Percentiles rank a stretch among this genome's conserved stretches.
These are phyloP conservation scores for Wickerhamomyces canadensis DNA, from an alignment of 805 yeast genomes.

Conservation along the genomic window DNA sequence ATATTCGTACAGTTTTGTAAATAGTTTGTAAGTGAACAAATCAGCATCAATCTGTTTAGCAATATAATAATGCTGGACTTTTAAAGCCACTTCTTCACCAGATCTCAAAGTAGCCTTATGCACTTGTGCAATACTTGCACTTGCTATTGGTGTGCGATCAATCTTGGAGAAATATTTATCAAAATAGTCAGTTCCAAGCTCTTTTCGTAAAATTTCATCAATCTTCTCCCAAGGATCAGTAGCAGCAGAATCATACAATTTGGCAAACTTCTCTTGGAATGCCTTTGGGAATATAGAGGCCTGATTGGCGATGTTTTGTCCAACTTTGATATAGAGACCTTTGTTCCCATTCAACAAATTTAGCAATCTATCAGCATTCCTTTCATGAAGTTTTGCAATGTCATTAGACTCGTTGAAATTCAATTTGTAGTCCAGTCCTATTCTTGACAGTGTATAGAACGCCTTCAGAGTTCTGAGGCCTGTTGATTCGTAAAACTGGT, in stretches of 20 bases:
- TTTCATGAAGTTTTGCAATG: conserved; percentile 53
- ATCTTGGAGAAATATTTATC: conserved; percentile 34
- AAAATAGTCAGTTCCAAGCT: conserved; percentile 39
- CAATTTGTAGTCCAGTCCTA: conserved; percentile 59
- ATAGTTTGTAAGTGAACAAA: conserved; percentile 47
- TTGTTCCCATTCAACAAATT: conserved; percentile 40
- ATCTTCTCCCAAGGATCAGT: conserved; percentile 44
- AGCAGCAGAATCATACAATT: conserved; percentile 67
- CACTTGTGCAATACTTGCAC: conserved; percentile 73
- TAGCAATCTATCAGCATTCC: conserved; percentile 47
- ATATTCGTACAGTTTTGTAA: conserved; percentile 48
- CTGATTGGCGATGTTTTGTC: conserved; percentile 78
- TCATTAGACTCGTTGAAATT: conserved; percentile 40
- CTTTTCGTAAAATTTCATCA: conserved; percentile 33
- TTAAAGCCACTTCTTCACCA: conserved; percentile 56
- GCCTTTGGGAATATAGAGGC: conserved; percentile 61
- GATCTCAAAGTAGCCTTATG: conserved; percentile 44
- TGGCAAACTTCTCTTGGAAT: conserved; percentile 50
- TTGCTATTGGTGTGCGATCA: conserved; percentile 59
- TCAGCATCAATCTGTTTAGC: conserved; percentile 56
- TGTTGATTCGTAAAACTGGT: conserved; percentile 41
- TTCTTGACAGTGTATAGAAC: conserved; percentile 36
- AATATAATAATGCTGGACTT: conserved; percentile 62
- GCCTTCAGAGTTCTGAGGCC: conserved; percentile 48
- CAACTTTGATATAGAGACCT: conserved; percentile 69